phyloP scores from a whole-genome alignment of 2,329 filamentous ascomycete species.

The Nemania diffusa region DNA sequence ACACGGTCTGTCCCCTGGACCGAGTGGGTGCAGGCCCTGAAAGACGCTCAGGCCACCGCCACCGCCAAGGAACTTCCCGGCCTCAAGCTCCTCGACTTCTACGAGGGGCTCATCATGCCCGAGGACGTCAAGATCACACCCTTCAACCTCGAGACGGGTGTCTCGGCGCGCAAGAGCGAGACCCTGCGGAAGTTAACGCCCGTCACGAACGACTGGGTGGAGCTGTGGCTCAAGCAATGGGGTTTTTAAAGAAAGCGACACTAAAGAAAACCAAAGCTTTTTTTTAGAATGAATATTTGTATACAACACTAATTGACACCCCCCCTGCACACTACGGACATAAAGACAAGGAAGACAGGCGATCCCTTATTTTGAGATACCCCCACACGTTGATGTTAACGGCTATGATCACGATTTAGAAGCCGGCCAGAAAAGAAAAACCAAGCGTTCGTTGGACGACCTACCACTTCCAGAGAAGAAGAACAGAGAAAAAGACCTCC shows the following conservation, averaged over 20 bases:
- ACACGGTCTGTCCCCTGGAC: slow-evolving; percentile 36
- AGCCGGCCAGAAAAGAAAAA: neutral
- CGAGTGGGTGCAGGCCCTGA: slow-evolving; percentile 40
- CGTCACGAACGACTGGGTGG: slow-evolving; percentile 39
- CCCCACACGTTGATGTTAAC: slow-evolving; percentile 21
- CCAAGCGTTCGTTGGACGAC: slow-evolving; percentile 1
- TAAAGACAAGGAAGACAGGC: slow-evolving; percentile 23
- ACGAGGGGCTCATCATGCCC: slow-evolving; percentile 35
- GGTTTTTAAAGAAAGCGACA: slow-evolving; percentile 27
- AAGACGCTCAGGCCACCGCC: slow-evolving; percentile 30
- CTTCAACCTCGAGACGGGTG: slow-evolving; percentile 40
- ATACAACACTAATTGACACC: slow-evolving; percentile 16
- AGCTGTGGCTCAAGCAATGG: slow-evolving; percentile 42
- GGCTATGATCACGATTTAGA: slow-evolving; percentile 7
- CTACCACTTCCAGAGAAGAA: slow-evolving; percentile 8
- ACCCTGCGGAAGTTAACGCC: slow-evolving; percentile 34
- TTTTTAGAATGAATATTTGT: neutral
- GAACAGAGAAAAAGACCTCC: neutral
- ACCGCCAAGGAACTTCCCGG: slow-evolving; percentile 39
- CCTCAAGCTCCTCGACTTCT: slow-evolving; percentile 42
- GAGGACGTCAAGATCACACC: slow-evolving; percentile 35
- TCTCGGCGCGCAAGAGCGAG: slow-evolving; percentile 32
- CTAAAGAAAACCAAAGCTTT: neutral
- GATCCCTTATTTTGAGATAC: slow-evolving; percentile 30
- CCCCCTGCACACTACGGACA: slow-evolving; percentile 3